Conservation (phyloP, 768 basidiomycete genomes). For the Daedalea quercina region DNA sequence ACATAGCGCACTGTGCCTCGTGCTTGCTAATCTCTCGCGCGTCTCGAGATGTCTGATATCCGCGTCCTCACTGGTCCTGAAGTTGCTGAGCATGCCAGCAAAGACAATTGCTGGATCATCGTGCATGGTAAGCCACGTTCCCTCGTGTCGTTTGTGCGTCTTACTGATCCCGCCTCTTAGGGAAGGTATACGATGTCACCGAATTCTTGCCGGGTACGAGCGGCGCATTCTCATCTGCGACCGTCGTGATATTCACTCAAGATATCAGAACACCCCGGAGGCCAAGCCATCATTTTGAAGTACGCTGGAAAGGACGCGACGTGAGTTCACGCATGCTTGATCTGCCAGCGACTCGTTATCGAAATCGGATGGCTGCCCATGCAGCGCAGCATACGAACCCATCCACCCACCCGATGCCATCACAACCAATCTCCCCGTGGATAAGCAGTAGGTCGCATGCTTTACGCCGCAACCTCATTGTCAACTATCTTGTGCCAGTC, state of each 20-base stretch:
- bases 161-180: constrained; percentile 4
- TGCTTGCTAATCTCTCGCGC: not conserved
- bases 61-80: constrained; percentile 24
- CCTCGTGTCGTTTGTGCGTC: not conserved
- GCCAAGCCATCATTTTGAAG: constrained; percentile 39
- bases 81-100: constrained; percentile 47
- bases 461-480: not conserved
- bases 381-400: constrained; percentile 65
- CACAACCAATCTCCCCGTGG: constrained; percentile 65
- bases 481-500: constrained; percentile 19
- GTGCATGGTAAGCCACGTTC: constrained; percentile 47
- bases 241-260: too few species aligned
- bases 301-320: constrained; percentile 51
- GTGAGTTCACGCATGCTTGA: constrained; percentile 15
- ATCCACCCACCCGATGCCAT: constrained; percentile 87
- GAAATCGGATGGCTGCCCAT: not conserved
- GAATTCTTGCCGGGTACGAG: constrained; percentile 27
- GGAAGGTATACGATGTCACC: constrained; percentile 35
- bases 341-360: too few species aligned
- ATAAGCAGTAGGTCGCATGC: constrained; percentile 51
- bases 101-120: constrained; percentile 74
- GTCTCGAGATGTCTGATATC: constrained; percentile 11
- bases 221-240: not conserved
- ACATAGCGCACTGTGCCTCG: not conserved
- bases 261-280: constrained; percentile 17